Base-by-base conservation (phyloP, 352 stramenopile species). In the Globisporangium abappressorium region DNA sequence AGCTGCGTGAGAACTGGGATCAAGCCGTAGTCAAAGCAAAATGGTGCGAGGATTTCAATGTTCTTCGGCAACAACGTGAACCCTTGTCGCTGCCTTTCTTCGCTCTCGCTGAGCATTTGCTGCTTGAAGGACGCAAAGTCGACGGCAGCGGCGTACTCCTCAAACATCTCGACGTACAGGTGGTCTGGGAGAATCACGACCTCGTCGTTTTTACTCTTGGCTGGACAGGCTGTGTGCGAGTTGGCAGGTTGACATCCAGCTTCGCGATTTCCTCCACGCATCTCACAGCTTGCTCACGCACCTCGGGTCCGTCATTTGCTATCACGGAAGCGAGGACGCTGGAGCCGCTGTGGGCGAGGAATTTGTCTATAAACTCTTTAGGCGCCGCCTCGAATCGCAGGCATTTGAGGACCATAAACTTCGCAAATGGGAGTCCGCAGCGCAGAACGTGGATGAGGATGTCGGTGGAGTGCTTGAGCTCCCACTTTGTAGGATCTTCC, bases 21-120 rank as follows among this genome's bases (percentile, higher is more conserved):
- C 43, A 66, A 20, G 6, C 47, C 62, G 9, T 60, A 7, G n/a
- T 66, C 14, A 20, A 66, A 7, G 33, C 62, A 66, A 33, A 66
- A 66, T 11, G 51, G 20, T 3, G 22, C 33, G 5, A 66, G 62
- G 6, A 53, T 59, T 22, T 66, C 62, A 5, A 66, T 53, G 33
- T 60, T 53, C 51, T 53, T 66, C 3, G 49, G 62, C 22, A 66
- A 22, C 49, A 60, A 11, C 22, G 36, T 51, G 12, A 66, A 53
- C 1, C n/a, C 20, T 43, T 12, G 62, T 18, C 62, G 62, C 22
- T 41, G 28, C 8, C 12, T 18, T 3, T 20, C 62, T 60, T 59
- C 62, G 33, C 22, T n/a, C 5, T 57, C 20, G 12, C 62, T 51
- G 22, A 22, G 8, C 34, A 66, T 38, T 18, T 36, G 51, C 51